Evolutionary conservation across 306 rosid genomes (phyloP).

Genomic region (Gleditsia sinensis): DNA sequence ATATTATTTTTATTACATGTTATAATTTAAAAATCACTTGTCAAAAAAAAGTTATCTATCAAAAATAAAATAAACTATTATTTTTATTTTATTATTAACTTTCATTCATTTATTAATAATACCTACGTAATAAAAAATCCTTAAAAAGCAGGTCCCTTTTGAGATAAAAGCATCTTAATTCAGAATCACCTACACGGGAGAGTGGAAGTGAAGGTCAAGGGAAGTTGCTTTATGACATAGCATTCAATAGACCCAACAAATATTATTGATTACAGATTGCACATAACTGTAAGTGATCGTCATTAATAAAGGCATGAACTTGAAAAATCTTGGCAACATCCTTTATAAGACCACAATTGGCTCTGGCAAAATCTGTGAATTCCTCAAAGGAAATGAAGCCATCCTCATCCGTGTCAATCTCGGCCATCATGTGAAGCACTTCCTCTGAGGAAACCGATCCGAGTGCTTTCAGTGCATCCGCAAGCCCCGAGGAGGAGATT

Average conservation of each 20-base stretch:
- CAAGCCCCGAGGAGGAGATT: constrained; percentile 73
- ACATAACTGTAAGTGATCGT: neutral
- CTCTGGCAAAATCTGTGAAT: constrained; percentile 56
- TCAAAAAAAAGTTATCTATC: too few relatives aligned
- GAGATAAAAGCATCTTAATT: neutral
- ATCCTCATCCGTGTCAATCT: constrained; percentile 72
- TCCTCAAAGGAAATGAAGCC: constrained; percentile 72
- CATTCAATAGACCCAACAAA: neutral
- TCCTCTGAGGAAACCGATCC: constrained; percentile 64
- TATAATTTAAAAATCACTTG: too few relatives aligned
- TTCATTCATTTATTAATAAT: too few relatives aligned
- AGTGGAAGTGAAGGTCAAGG: too few relatives aligned
- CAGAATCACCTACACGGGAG: neutral
- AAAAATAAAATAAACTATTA: too few relatives aligned
- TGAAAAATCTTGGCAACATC: constrained; percentile 76
- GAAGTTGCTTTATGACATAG: too few relatives aligned
- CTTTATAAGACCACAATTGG: constrained; percentile 65
- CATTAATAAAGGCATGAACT: neutral
- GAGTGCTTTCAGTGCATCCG: constrained; percentile 61
- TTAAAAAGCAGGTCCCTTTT: neutral
- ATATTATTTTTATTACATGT: too few relatives aligned
- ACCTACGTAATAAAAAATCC: too few relatives aligned
- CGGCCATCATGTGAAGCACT: constrained; percentile 69
- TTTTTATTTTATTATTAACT: too few relatives aligned
- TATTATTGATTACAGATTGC: neutral